Evolutionary conservation across 495 filamentous ascomycete genomes (phyloP).

Genomic region (Amniculicola lignicola): DNA sequence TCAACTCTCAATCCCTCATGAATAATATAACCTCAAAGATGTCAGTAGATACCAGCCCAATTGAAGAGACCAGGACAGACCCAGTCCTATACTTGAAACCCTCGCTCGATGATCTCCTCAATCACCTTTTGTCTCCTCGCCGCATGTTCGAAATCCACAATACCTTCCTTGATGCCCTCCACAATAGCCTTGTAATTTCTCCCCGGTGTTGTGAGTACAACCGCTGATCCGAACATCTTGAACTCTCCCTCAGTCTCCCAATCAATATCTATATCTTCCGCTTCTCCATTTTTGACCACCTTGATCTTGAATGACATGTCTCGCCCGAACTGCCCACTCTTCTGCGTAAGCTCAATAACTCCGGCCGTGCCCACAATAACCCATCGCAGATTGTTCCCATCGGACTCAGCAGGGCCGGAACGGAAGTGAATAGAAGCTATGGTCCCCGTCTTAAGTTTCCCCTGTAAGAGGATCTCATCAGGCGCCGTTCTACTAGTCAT

Average conservation of each 20-base stretch:
- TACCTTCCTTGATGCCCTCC: neutral
- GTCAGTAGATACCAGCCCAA: too few relatives aligned
- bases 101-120: neutral
- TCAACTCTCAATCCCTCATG: too few relatives aligned
- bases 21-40: too few relatives aligned
- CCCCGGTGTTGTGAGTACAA: conserved; percentile 1
- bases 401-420: neutral
- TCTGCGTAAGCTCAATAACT: neutral
- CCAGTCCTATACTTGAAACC: too few relatives aligned
- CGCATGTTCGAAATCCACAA: conserved; percentile 5
- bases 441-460: neutral
- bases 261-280: neutral
- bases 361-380: conserved; percentile 7
- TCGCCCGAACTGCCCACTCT: neutral
- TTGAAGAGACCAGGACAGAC: too few relatives aligned
- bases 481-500: neutral
- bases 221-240: neutral
- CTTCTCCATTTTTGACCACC: neutral
- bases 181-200: conserved; percentile 6
- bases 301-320: neutral
- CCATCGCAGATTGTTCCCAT: conserved; percentile 1
- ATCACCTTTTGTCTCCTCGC: conserved; percentile 6
- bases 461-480: conserved; percentile 9
- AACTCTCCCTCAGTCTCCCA: neutral
- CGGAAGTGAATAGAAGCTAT: conserved; percentile 1